These are phyloP conservation scores for Melaleuca quinquenervia DNA, from an alignment of 345 rosid species.

Conservation along the genomic window DNA sequence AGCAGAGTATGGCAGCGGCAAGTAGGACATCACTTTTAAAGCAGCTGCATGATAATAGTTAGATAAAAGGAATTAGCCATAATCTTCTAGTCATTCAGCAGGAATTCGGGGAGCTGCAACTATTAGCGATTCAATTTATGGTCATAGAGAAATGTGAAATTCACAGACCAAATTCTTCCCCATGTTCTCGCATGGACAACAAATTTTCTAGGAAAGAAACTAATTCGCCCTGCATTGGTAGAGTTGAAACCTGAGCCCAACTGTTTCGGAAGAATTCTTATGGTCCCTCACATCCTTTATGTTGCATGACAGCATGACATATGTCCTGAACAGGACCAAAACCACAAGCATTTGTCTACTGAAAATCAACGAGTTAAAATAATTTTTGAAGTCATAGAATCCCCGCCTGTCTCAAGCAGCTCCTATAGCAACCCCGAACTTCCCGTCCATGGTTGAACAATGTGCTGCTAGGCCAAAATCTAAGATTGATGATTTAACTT, in stretches of 20 bases:
- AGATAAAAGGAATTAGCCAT: neutral
- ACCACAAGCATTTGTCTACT: neutral
- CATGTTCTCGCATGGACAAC: neutral
- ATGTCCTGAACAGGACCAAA: neutral
- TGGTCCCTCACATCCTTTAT: neutral
- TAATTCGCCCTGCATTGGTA: neutral
- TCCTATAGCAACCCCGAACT: neutral
- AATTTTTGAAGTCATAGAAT: neutral
- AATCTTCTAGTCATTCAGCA: neutral
- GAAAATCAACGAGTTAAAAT: neutral
- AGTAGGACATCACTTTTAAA: slow-evolving; percentile 54
- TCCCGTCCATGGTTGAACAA: neutral
- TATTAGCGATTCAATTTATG: neutral
- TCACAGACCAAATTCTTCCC: neutral
- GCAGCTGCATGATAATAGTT: slow-evolving; percentile 49
- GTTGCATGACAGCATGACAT: neutral
- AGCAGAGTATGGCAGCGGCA: slow-evolving; percentile 74
- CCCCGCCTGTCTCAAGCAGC: neutral
- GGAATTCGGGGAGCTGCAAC: neutral
- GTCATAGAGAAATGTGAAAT: neutral
- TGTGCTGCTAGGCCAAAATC: neutral
- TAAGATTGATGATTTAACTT: neutral
- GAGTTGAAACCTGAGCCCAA: neutral
- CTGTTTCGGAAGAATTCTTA: neutral
- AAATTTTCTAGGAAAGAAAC: neutral